A percentile compares a stretch with the other conserved stretches of the same genome.
Conservation (phyloP, 768 basidiomycete genomes). For the Suillus fuscotomentosus region DNA sequence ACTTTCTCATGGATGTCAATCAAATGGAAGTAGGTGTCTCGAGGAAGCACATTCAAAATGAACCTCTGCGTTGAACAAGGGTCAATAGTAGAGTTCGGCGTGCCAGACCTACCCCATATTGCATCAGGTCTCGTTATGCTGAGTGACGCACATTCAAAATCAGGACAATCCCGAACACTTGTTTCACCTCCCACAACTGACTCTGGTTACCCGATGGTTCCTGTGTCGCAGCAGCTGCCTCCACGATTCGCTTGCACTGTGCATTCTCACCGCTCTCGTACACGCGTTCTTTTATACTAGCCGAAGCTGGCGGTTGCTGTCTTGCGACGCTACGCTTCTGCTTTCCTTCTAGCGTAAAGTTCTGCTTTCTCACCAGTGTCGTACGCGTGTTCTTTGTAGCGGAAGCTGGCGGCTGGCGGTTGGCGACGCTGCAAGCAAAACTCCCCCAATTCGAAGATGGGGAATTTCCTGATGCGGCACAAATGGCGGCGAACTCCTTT, state of each 20-base stretch:
- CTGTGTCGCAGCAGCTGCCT: background rate
- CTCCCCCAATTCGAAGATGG: no score
- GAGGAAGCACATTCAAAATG: background rate
- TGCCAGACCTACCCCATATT: background rate
- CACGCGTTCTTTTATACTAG: background rate
- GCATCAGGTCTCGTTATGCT: background rate
- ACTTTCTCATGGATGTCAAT: conserved; percentile 3
- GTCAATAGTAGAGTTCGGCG: background rate
- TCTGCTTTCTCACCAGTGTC: conserved; percentile 1
- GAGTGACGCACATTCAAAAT: background rate
- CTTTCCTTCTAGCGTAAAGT: background rate
- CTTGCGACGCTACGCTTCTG: background rate
- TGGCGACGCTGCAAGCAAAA: background rate
- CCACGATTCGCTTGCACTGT: background rate
- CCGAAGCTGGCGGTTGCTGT: background rate
- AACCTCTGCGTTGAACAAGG: background rate
- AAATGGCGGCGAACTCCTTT: no score
- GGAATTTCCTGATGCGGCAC: no score
- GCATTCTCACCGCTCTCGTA: background rate
- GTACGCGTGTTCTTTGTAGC: background rate
- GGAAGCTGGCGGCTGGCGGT: background rate
- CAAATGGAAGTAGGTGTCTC: background rate
- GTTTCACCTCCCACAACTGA: background rate
- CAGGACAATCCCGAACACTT: background rate
- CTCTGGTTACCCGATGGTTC: background rate